Percentiles rank a stretch among this genome's conserved stretches.
These are phyloP conservation scores for Aureobasidium pullulans DNA, from an alignment of 2,329 filamentous ascomycete genomes.

Conservation along the genomic window DNA sequence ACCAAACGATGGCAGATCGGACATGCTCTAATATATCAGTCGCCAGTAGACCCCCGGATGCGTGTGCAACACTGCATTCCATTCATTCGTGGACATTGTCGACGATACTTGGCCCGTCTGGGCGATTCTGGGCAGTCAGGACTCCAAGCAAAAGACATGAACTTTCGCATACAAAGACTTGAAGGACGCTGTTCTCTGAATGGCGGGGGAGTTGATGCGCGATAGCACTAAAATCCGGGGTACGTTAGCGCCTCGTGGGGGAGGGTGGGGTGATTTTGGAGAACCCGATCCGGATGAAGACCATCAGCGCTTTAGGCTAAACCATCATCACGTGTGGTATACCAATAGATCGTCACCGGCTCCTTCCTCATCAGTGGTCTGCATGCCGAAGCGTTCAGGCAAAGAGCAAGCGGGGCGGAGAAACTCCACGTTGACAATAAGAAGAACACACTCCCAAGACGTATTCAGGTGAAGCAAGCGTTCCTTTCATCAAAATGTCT, in stretches of 20 bases:
- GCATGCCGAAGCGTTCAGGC: not conserved
- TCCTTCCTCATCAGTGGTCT: not conserved
- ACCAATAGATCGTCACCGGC: not conserved
- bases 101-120: constrained; percentile 9
- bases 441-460: not conserved
- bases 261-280: not conserved
- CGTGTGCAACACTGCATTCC: not conserved
- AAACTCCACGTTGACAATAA: not conserved
- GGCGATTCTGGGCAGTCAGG: not conserved
- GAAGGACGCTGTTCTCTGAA: not conserved
- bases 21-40: constrained; percentile 7
- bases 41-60: not conserved
- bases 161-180: not conserved
- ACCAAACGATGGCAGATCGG: not conserved
- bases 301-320: not conserved
- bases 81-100: constrained; percentile 10
- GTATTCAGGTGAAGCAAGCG: not conserved
- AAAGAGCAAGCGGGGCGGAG: not conserved
- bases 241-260: not conserved
- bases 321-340: not conserved
- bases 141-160: not conserved
- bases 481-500: constrained; percentile 10
- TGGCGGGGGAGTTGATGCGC: not conserved
- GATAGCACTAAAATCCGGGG: not conserved
- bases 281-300: not conserved